These are phyloP conservation scores for Pseudocercospora fuligena DNA, from an alignment of 2,329 filamentous ascomycete species.

Conservation along the genomic window DNA sequence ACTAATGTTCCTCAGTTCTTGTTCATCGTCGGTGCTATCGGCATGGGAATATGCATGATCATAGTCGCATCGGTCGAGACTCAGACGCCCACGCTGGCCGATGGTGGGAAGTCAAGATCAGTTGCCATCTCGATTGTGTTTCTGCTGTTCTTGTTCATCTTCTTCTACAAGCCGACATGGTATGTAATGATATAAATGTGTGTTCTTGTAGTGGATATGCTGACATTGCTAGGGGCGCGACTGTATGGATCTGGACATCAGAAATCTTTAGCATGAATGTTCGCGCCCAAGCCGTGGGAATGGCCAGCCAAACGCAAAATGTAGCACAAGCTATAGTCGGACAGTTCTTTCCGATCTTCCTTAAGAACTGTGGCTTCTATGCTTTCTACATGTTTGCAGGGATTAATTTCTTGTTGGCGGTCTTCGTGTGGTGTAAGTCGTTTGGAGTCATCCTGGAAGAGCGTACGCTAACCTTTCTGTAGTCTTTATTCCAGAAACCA, in stretches of 20 bases:
- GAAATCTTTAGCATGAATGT: conserved; percentile 74
- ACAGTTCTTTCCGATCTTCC: conserved; percentile 72
- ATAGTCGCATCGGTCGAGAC: conserved; percentile 64
- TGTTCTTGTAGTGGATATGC: not conserved
- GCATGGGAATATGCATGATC: conserved; percentile 74
- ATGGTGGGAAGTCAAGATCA: conserved; percentile 60
- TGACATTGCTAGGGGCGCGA: not conserved
- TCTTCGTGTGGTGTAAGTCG: conserved; percentile 41
- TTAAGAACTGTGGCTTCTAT: conserved; percentile 61
- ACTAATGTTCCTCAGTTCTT: conserved; percentile 54
- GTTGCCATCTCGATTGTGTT: conserved; percentile 73
- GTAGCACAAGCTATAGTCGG: conserved; percentile 70
- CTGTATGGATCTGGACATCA: conserved; percentile 71
- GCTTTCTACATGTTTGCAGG: conserved; percentile 62
- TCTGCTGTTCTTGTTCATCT: conserved; percentile 43
- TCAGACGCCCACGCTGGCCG: conserved; percentile 59
- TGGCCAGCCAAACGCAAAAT: conserved; percentile 63
- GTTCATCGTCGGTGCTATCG: conserved; percentile 69
- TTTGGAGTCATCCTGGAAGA: not conserved
- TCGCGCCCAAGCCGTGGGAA: conserved; percentile 71
- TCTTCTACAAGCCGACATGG: conserved; percentile 67
- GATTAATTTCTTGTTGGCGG: conserved; percentile 48
- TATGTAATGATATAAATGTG: conserved; percentile 46
- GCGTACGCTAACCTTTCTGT: conserved; percentile 35
- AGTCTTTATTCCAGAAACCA: conserved; percentile 48